Evolutionary conservation across 441 rosid species (phyloP).

Genomic region (Gossypium gossypioides): DNA sequence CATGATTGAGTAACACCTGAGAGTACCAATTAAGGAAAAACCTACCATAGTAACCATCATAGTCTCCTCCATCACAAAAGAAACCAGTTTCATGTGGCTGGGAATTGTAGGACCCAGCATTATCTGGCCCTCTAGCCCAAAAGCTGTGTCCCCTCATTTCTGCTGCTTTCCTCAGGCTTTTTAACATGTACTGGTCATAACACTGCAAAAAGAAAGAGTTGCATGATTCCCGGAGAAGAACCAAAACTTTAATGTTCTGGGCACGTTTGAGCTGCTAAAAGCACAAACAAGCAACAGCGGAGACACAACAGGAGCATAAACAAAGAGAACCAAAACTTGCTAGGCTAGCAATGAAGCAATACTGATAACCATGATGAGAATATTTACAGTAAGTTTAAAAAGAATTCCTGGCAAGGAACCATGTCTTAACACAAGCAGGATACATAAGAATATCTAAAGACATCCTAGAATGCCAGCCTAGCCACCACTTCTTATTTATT

Average conservation of each 20-base stretch:
- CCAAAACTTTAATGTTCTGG: not conserved
- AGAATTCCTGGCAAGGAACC: not conserved
- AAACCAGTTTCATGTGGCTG: constrained; percentile 90
- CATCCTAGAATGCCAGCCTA: not conserved
- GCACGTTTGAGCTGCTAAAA: not conserved
- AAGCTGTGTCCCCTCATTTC: constrained; percentile 70
- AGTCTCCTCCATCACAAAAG: constrained; percentile 96
- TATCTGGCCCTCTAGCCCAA: constrained; percentile 93
- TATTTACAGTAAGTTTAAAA: not conserved
- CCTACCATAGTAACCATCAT: constrained; percentile 78
- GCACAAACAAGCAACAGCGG: not conserved
- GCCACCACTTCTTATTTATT: not conserved
- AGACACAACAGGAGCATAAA: not conserved
- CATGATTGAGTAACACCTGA: constrained; percentile 67
- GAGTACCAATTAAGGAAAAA: constrained; percentile 95
- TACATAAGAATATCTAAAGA: not conserved
- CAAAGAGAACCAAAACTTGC: not conserved
- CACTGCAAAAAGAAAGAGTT: constrained; percentile 39
- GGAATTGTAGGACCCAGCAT: constrained; percentile 79
- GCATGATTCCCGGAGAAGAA: not conserved
- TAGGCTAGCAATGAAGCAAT: not conserved
- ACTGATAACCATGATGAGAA: constrained; percentile 4
- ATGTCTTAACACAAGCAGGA: not conserved
- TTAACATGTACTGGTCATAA: constrained; percentile 75
- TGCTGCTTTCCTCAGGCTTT: constrained; percentile 72